Base-by-base conservation (phyloP, 2,329 filamentous ascomycete species). In the Remersonia thermophila region DNA sequence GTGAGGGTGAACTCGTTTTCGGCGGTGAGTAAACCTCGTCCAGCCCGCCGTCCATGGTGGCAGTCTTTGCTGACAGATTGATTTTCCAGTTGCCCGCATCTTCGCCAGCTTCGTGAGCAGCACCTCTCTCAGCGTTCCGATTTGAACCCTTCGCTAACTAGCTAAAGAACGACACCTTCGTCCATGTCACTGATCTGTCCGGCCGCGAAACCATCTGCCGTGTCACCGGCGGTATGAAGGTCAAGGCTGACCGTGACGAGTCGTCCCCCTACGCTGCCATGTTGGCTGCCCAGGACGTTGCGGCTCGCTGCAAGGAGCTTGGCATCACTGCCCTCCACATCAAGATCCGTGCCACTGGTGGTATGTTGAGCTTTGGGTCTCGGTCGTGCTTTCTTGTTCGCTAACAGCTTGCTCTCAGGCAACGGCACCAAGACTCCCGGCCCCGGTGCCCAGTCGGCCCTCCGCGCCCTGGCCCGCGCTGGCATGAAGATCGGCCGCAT, bases 201-300 rank as follows among this genome's bases (percentile, higher is more conserved):
- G 91, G 91, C 72, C 91, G 91, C 71, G 91, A 98, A 83, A 98
- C 93, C 71, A 95, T 98, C 74, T 84, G 79, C 79, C 87, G 91
- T 84, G 89, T 98, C 55, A 98, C 93, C 59, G 91, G 93, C 73
- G 93, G 93, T 63, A 98, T 98, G 91, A 98, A 98, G 79, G 91
- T 98, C 79, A 98, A 98, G 83, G 87, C 87, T 68, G 87, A 98
- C 63, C 89, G 91, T 77, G 91, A 98, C 73, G 91, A 98, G 77
- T 96, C 89, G 59, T 96, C 91, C 54, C 91, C 91, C 58, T 98
- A 98, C 77, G 91, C 91, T 60, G 91, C 91, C 71, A 98, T 98
- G 91, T 87, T 98, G 83, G 91, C 91, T 70, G 91, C 91, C 52
- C 91, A 98, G 77, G 87, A 94, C 66, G 86, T 93, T 62, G 91